Percentiles rank a stretch among this genome's conserved stretches.
phyloP scores from a whole-genome alignment of 2,329 filamentous ascomycete species.

The Stachybotrys echinatus region DNA sequence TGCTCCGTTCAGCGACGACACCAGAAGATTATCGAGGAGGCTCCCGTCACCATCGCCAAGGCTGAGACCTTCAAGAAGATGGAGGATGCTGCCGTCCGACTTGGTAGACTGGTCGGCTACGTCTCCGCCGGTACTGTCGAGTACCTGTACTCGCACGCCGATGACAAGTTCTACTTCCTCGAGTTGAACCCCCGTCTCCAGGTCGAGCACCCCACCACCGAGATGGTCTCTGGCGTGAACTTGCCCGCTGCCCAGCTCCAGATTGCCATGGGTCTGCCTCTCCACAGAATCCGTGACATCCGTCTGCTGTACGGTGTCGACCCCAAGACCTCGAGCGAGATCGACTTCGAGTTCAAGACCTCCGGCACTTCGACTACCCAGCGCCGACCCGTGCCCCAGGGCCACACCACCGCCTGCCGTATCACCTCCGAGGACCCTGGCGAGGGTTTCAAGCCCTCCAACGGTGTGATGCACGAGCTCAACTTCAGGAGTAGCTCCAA shows the following conservation, averaged over 20 bases:
- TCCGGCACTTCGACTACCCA: constrained; percentile 79
- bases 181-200: constrained; percentile 98
- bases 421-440: constrained; percentile 98
- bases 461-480: constrained; percentile 96
- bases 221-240: constrained; percentile 99
- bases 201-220: constrained; percentile 98
- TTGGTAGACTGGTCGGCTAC: constrained; percentile 92
- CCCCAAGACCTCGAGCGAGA: constrained; percentile 76
- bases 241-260: constrained; percentile 95
- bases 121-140: constrained; percentile 98
- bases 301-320: constrained; percentile 93
- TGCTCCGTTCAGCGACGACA: constrained; percentile 97
- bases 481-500: constrained; percentile 99
- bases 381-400: constrained; percentile 86
- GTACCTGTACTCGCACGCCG: constrained; percentile 95
- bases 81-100: constrained; percentile 92
- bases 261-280: constrained; percentile 95
- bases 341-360: constrained; percentile 94
- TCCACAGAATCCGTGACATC: constrained; percentile 95
- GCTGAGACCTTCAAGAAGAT: constrained; percentile 85
- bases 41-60: constrained; percentile 93
- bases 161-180: constrained; percentile 99
- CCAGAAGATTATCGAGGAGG: constrained; percentile 99
- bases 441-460: constrained; percentile 98
- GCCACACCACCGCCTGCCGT: constrained; percentile 96